A percentile compares a stretch with the other conserved stretches of the same genome.
Conservation (phyloP, 768 basidiomycete genomes). For the Gloeophyllum trabeum region DNA sequence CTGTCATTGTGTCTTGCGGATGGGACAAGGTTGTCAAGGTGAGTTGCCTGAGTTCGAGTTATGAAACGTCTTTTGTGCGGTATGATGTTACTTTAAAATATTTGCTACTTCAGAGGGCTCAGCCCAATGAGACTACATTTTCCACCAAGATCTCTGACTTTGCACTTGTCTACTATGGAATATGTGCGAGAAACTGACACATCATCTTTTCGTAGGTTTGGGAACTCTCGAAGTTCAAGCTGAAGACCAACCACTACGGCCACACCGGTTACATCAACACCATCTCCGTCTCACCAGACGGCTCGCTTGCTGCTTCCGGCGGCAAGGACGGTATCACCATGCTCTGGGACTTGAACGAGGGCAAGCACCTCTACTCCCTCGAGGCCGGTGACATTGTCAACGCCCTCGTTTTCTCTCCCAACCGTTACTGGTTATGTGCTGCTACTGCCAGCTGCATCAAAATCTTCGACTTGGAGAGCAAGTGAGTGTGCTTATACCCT, state of each 20-base stretch:
- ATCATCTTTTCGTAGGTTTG: conserved; percentile 59
- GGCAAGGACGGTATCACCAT: conserved; percentile 99
- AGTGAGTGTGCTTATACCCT: conserved; percentile 43
- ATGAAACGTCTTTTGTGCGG: background rate
- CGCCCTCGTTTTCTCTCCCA: conserved; percentile 98
- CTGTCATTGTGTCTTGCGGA: conserved; percentile 96
- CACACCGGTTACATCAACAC: conserved; percentile 99
- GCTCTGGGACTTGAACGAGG: conserved; percentile 99
- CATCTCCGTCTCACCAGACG: conserved; percentile 96
- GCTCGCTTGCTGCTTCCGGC: conserved; percentile 96
- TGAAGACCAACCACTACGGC: conserved; percentile 99
- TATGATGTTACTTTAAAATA: conserved; percentile 35
- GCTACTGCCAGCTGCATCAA: conserved; percentile 96
- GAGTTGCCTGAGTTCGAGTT: conserved; percentile 15
- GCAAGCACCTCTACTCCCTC: conserved; percentile 99
- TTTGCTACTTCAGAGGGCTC: conserved; percentile 77
- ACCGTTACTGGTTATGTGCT: conserved; percentile 99
- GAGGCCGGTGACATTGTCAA: conserved; percentile 99
- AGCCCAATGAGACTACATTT: conserved; percentile 64
- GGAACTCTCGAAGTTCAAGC: conserved; percentile 99
- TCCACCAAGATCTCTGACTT: conserved; percentile 70
- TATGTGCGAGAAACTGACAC: background rate
- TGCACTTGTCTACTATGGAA: background rate
- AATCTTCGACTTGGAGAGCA: conserved; percentile 99
- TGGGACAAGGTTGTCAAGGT: conserved; percentile 99